These are phyloP conservation scores for Trypanosoma melophagium DNA, from an alignment of 208 protist species.

Conservation along the genomic window DNA sequence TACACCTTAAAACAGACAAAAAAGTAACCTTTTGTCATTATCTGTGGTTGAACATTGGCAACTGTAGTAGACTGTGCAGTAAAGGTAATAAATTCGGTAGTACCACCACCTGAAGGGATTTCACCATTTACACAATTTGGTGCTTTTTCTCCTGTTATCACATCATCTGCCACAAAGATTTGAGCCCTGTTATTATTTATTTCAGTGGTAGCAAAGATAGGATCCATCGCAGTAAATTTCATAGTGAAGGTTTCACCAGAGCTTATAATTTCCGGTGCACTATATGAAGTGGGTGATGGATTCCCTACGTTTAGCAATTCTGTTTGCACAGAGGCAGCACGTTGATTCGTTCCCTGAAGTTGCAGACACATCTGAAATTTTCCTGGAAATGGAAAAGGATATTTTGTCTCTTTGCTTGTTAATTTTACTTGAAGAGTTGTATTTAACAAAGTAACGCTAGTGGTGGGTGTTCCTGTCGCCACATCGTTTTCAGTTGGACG, in stretches of 20 bases:
- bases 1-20: conserved; percentile 84
- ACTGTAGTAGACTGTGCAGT: conserved; percentile 36
- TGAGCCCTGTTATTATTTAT: conserved; percentile 37
- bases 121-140: conserved; percentile 47
- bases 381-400: conserved; percentile 54
- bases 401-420: conserved; percentile 19
- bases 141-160: conserved; percentile 2
- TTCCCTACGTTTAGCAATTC: conserved; percentile 41
- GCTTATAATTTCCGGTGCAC: conserved; percentile 51
- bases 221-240: conserved; percentile 53
- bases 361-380: conserved; percentile 81
- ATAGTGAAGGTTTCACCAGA: conserved; percentile 60
- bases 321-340: conserved; percentile 72
- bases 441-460: conserved; percentile 51
- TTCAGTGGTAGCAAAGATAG: conserved; percentile 61
- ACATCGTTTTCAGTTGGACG: conserved; percentile 53
- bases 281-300: conserved; percentile 76
- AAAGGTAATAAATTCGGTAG: conserved; percentile 65
- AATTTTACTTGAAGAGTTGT: conserved; percentile 62
- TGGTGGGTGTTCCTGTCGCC: background rate
- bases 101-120: conserved; percentile 42
- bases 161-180: conserved; percentile 44
- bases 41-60: conserved; percentile 55
- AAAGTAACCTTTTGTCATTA: conserved; percentile 65
- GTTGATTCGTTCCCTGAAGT: conserved; percentile 18